Evolutionary conservation across 2,329 filamentous ascomycete species (phyloP).

Genomic region (Fusarium foetens): DNA sequence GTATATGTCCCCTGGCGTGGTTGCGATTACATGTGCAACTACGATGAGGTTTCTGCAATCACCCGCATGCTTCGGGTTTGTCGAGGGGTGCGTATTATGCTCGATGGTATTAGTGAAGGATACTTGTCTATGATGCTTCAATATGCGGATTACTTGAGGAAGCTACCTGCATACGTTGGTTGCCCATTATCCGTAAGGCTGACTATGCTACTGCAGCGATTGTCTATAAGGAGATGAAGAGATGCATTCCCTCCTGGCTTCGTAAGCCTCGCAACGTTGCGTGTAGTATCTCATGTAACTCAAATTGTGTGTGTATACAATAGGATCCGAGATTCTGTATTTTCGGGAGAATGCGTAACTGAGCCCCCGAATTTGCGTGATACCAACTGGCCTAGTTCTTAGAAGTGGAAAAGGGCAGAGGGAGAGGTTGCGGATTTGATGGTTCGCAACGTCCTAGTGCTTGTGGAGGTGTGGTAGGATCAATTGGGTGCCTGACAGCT

Average conservation of each 20-base stretch:
- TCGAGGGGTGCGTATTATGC: background rate
- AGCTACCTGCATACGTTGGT: background rate
- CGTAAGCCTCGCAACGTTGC: background rate
- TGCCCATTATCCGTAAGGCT: accelerated
- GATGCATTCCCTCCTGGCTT: background rate
- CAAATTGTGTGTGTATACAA: background rate
- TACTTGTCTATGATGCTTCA: background rate
- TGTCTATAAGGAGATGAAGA: background rate
- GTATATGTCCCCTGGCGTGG: background rate
- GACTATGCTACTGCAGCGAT: background rate
- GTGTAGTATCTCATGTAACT: background rate
- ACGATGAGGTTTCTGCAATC: background rate
- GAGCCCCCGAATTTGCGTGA: background rate
- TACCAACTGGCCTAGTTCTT: background rate
- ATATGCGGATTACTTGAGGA: background rate
- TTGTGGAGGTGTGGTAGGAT: background rate
- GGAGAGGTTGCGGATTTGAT: background rate
- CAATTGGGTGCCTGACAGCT: background rate
- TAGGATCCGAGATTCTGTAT: background rate
- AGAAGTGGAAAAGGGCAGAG: background rate
- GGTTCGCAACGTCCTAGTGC: background rate
- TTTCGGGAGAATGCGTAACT: background rate
- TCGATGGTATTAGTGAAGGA: background rate
- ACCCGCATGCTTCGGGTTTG: background rate
- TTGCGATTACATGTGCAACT: background rate